phyloP scores from a whole-genome alignment of 345 rosid genomes.

The Fremontodendron californicum region DNA sequence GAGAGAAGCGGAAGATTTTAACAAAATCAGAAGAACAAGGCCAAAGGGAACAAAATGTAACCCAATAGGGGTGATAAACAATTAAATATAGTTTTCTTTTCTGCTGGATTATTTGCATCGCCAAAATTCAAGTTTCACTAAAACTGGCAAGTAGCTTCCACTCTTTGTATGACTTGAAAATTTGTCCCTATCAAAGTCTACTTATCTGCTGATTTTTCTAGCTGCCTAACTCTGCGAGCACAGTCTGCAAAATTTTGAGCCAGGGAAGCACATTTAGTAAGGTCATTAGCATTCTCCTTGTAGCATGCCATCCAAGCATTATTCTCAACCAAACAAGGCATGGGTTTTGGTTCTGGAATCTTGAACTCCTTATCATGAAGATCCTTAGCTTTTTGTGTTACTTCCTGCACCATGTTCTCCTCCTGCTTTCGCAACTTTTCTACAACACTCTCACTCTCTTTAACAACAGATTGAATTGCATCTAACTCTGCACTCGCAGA shows the following conservation, averaged over 20 bases:
- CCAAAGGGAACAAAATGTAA: background rate
- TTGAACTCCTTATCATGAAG: constrained; percentile 84
- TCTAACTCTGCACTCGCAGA: constrained; percentile 55
- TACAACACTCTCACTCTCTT: constrained; percentile 64
- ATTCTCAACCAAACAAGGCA: constrained; percentile 72
- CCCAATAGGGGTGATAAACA: background rate
- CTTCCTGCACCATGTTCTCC: constrained; percentile 53
- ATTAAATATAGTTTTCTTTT: background rate
- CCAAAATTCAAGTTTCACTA: constrained; percentile 1
- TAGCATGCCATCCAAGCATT: constrained; percentile 75
- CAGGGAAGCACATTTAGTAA: constrained; percentile 56
- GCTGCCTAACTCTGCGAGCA: constrained; percentile 60
- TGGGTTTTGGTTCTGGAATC: constrained; percentile 73
- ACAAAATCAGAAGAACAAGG: background rate
- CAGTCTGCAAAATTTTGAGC: constrained; percentile 63
- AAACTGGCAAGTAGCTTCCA: background rate
- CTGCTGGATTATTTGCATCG: background rate
- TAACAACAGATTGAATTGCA: constrained; percentile 54
- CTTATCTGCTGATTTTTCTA: constrained; percentile 27
- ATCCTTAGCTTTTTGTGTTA: constrained; percentile 74
- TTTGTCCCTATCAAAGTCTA: constrained; percentile 9
- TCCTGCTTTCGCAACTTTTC: constrained; percentile 72
- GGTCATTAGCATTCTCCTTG: constrained; percentile 54
- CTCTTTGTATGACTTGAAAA: background rate
- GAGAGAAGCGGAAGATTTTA: background rate